Evolutionary conservation across 2,329 filamentous ascomycete genomes (phyloP).

Genomic region (Microsporum ferrugineum): DNA sequence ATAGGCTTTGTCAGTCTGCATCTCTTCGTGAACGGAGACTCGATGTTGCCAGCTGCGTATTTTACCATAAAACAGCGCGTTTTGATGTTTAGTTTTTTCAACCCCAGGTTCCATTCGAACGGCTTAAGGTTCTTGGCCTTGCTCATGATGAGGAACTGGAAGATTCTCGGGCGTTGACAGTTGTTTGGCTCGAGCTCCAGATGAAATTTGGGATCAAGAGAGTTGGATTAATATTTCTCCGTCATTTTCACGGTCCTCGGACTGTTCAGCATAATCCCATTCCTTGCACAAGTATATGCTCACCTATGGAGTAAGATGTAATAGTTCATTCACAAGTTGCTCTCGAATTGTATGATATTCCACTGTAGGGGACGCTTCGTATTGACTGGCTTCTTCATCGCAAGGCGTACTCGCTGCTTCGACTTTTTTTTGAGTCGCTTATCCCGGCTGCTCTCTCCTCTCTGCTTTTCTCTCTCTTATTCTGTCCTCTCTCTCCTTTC

Average conservation of each 20-base stretch:
- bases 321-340: not conserved
- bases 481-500: not conserved
- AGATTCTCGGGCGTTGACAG: not conserved
- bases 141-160: not conserved
- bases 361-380: not conserved
- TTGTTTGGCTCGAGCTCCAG: not conserved
- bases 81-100: not conserved
- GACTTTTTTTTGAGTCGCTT: not conserved
- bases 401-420: not conserved
- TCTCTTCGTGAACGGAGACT: conserved; percentile 17
- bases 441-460: not conserved
- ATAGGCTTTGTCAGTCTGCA: conserved; percentile 10
- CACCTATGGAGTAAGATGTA: not conserved
- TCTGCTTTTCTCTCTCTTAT: not conserved
- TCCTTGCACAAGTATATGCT: not conserved
- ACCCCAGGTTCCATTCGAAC: not conserved
- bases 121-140: not conserved
- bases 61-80: not conserved
- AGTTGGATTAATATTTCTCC: not conserved
- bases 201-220: not conserved
- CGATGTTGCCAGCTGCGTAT: conserved; percentile 2
- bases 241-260: not conserved
- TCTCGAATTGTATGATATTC: not conserved
- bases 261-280: not conserved
- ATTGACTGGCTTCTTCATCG: not conserved